Percentiles rank a stretch among this genome's conserved stretches.
Evolutionary conservation across 306 rosid species (phyloP).

Genomic region (Cotoneaster glaucophyllus): DNA sequence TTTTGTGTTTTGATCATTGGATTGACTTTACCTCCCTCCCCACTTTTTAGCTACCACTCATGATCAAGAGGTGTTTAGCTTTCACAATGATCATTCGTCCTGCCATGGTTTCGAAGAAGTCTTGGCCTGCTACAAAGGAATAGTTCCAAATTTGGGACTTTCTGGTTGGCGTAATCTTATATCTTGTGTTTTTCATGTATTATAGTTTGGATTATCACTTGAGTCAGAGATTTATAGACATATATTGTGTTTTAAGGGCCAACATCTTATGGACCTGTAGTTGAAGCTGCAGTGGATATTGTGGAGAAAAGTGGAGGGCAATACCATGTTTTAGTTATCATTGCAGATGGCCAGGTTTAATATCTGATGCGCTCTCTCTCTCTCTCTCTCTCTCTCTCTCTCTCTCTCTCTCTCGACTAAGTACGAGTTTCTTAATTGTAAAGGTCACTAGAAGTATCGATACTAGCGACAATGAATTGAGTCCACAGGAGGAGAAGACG

Average conservation of each 20-base stretch:
- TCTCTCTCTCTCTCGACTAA: too few species aligned
- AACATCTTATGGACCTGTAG: conserved; percentile 77
- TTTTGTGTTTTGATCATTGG: conserved; percentile 2
- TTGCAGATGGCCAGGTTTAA: conserved; percentile 87
- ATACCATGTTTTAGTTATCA: conserved; percentile 75
- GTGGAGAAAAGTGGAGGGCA: conserved; percentile 84
- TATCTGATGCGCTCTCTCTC: neutral
- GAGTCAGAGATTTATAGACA: conserved; percentile 11
- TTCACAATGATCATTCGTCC: conserved; percentile 68
- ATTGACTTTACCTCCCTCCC: neutral
- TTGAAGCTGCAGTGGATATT: conserved; percentile 81
- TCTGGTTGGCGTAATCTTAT: conserved; percentile 44
- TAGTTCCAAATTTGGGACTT: conserved; percentile 64
- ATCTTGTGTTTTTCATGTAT: neutral
- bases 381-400: neutral
- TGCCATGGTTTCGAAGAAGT: conserved; percentile 94
- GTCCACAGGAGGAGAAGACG: conserved; percentile 78
- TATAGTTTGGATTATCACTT: neutral
- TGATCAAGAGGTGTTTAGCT: conserved; percentile 82
- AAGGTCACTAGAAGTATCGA: conserved; percentile 70
- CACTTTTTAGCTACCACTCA: conserved; percentile 65
- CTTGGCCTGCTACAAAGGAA: conserved; percentile 58
- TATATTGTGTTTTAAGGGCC: conserved; percentile 59
- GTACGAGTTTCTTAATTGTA: conserved; percentile 11
- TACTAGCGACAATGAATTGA: conserved; percentile 39